Evolutionary conservation across 2,329 filamentous ascomycete genomes (phyloP).

Genomic region (Gaeumannomyces sp.): DNA sequence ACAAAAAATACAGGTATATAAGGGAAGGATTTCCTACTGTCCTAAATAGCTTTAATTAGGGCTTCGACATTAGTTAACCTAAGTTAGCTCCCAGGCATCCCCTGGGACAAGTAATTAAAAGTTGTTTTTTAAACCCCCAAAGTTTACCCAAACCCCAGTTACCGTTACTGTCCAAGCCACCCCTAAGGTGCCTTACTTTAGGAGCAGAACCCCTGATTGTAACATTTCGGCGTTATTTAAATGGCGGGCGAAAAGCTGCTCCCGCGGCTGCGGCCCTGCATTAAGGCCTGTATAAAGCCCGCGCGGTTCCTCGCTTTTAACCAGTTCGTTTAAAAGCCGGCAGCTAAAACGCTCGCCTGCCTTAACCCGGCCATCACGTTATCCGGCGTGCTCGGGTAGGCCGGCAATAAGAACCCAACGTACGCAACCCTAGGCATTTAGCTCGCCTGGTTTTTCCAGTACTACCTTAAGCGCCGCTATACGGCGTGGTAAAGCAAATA

Average conservation of each 20-base stretch:
- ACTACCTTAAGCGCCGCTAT: slow-evolving; percentile 19
- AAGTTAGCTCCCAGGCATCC: too few species aligned
- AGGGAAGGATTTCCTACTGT: too few species aligned
- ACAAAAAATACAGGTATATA: too few species aligned
- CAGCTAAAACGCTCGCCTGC: slow-evolving; percentile 6
- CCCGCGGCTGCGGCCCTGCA: not conserved
- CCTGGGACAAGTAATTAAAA: too few species aligned
- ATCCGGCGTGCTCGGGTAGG: slow-evolving; percentile 13
- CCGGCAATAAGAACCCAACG: slow-evolving; percentile 16
- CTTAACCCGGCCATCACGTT: slow-evolving; percentile 13
- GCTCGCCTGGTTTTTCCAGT: slow-evolving; percentile 19
- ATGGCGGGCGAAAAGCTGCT: slow-evolving; percentile 9
- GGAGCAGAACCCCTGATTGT: too few species aligned
- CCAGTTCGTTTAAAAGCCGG: not conserved
- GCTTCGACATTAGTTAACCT: too few species aligned
- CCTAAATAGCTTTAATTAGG: too few species aligned
- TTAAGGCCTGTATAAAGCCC: not conserved
- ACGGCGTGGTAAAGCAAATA: slow-evolving; percentile 23
- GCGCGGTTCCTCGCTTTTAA: slow-evolving; percentile 6
- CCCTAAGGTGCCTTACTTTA: too few species aligned
- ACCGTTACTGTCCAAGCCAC: too few species aligned
- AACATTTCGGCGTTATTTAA: slow-evolving; percentile 11
- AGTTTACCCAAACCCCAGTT: too few species aligned
- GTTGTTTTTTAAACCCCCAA: too few species aligned
- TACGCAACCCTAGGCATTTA: slow-evolving; percentile 17